These are phyloP conservation scores for Orbilia ellipsospora DNA, from an alignment of 2,329 filamentous ascomycete species.

Conservation along the genomic window DNA sequence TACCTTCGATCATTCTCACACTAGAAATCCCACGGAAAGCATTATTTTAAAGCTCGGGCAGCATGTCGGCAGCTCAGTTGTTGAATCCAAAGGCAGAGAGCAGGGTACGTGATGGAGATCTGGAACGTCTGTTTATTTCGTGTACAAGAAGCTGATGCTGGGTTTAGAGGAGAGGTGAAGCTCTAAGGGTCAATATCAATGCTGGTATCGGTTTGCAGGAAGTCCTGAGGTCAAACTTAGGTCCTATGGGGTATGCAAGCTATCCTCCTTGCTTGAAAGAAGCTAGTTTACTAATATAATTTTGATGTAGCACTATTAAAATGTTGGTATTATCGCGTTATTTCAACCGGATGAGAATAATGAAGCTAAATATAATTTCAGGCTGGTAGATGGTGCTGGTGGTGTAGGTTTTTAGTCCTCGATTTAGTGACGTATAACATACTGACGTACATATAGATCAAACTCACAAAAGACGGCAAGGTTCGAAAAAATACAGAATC, in stretches of 20 bases:
- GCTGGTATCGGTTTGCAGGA: slow-evolving; percentile 82
- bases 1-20: background rate
- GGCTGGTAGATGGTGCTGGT: slow-evolving; percentile 76
- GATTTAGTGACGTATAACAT: slow-evolving; percentile 48
- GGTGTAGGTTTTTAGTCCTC: slow-evolving; percentile 66
- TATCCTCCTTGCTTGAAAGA: slow-evolving; percentile 1
- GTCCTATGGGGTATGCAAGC: slow-evolving; percentile 74
- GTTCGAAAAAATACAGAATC: slow-evolving; percentile 68
- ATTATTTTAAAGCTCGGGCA: slow-evolving; percentile 56
- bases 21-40: slow-evolving; percentile 19
- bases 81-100: slow-evolving; percentile 99
- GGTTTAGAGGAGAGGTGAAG: slow-evolving; percentile 89
- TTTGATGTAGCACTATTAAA: slow-evolving; percentile 57
- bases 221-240: slow-evolving; percentile 96
- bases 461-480: slow-evolving; percentile 98
- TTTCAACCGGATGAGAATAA: background rate
- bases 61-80: slow-evolving; percentile 96
- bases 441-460: slow-evolving; percentile 73
- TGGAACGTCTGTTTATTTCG: slow-evolving; percentile 44
- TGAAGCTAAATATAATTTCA: slow-evolving; percentile 59
- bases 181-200: slow-evolving; percentile 94
- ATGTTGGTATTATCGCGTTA: slow-evolving; percentile 56
- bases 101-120: slow-evolving; percentile 72
- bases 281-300: slow-evolving; percentile 17
- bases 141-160: slow-evolving; percentile 63